phyloP scores from a whole-genome alignment of 805 yeast species.

The Kluyveromyces nonfermentans region DNA sequence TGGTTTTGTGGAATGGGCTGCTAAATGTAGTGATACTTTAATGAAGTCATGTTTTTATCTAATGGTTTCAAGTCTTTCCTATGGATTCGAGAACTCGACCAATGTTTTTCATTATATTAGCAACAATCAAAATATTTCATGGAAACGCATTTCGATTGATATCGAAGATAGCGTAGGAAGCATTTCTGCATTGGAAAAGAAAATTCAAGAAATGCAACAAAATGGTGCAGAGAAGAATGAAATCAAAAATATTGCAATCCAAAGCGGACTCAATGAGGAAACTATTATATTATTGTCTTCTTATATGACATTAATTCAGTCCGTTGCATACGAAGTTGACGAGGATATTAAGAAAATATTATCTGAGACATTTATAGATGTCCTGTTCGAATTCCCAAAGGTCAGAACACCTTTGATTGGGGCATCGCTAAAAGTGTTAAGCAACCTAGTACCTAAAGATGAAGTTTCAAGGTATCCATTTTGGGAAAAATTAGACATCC shows the following conservation, averaged over 20 bases:
- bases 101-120: conserved; percentile 42
- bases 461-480: conserved; percentile 37
- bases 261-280: conserved; percentile 67
- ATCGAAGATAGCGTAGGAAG: conserved; percentile 43
- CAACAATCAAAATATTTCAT: conserved; percentile 36
- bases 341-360: conserved; percentile 16
- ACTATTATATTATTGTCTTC: conserved; percentile 67
- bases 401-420: conserved; percentile 44
- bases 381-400: conserved; percentile 36
- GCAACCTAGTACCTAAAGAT: conserved; percentile 44
- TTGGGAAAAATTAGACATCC: conserved; percentile 63
- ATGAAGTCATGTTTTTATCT: conserved; percentile 77
- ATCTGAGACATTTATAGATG: conserved; percentile 23
- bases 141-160: conserved; percentile 46
- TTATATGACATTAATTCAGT: conserved; percentile 54
- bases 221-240: conserved; percentile 19
- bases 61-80: conserved; percentile 65
- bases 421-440: conserved; percentile 45
- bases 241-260: conserved; percentile 29
- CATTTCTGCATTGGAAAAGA: conserved; percentile 29
- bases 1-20: conserved; percentile 86
- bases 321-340: conserved; percentile 34
- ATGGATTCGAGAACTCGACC: conserved; percentile 45
- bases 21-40: conserved; percentile 68
- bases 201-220: conserved; percentile 20